phyloP scores from a whole-genome alignment of 2,329 filamentous ascomycete species.

The Epichloe coenophiala region DNA sequence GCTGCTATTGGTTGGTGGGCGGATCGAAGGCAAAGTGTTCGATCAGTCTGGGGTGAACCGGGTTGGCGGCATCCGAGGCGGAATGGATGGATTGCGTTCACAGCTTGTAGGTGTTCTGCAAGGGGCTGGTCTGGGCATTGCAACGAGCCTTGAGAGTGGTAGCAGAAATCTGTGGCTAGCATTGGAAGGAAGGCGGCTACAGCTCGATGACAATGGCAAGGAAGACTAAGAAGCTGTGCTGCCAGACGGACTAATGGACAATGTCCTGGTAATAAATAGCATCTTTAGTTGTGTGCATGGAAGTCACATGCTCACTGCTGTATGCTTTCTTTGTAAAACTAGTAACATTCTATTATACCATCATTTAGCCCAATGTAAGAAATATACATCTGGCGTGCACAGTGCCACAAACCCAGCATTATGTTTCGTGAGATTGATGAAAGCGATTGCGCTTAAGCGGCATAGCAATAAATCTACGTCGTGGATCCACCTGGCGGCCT shows the following conservation, averaged over 20 bases:
- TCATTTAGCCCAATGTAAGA: too few species aligned
- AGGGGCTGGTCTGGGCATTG: constrained; percentile 63
- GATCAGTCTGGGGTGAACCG: constrained; percentile 55
- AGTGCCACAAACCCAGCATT: too few species aligned
- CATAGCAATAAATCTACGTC: too few species aligned
- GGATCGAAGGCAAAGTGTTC: constrained; percentile 75
- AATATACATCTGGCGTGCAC: too few species aligned
- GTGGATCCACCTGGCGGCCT: too few species aligned
- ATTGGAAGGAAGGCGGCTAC: constrained; percentile 65
- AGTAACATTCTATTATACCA: too few species aligned
- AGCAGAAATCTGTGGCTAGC: constrained; percentile 77
- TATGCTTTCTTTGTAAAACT: neutral
- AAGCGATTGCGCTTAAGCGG: too few species aligned
- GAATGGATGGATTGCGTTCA: constrained; percentile 64
- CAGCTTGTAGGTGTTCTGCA: constrained; percentile 75
- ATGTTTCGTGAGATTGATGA: too few species aligned
- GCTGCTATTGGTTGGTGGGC: constrained; percentile 70
- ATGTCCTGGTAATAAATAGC: neutral
- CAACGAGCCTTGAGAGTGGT: constrained; percentile 65
- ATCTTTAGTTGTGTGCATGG: neutral
- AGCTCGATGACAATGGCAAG: constrained; percentile 51
- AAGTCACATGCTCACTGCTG: neutral
- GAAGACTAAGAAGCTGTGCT: neutral
- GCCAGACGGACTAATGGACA: neutral
- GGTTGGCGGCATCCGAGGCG: constrained; percentile 65